phyloP scores from a whole-genome alignment of 2,329 filamentous ascomycete genomes.

The Penicillium frequentans region DNA sequence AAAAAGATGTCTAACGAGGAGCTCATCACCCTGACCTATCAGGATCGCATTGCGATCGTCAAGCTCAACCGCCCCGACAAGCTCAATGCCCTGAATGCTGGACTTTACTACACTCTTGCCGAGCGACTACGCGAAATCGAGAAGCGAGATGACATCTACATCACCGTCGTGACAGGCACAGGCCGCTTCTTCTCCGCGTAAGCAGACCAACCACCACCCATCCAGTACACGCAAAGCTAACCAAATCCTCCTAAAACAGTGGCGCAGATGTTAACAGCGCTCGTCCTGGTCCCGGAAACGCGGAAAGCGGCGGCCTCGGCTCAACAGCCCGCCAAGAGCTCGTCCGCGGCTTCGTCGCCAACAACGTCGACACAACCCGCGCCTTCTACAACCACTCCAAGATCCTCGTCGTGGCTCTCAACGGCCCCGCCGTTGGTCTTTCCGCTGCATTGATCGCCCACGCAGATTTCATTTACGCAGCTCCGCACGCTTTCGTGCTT shows the following conservation, averaged over 20 bases:
- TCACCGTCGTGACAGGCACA: constrained; percentile 81
- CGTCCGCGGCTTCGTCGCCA: constrained; percentile 71
- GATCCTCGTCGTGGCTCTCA: constrained; percentile 85
- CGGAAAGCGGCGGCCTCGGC: constrained; percentile 33
- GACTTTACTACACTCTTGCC: constrained; percentile 76
- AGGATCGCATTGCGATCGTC: constrained; percentile 74
- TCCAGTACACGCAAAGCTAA: background rate
- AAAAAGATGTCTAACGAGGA: constrained; percentile 40
- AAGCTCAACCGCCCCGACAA: constrained; percentile 83
- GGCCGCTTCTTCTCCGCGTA: constrained; percentile 87
- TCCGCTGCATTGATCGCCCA: constrained; percentile 79
- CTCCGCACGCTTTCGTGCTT: constrained; percentile 78
- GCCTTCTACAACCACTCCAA: constrained; percentile 93
- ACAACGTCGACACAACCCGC: constrained; percentile 86
- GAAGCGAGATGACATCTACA: constrained; percentile 72
- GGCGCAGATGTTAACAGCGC: constrained; percentile 73
- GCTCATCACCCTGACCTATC: constrained; percentile 60
- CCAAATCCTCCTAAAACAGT: constrained; percentile 44
- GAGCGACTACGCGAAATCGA: constrained; percentile 75
- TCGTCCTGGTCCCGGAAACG: constrained; percentile 29
- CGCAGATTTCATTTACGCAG: constrained; percentile 89
- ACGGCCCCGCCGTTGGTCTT: constrained; percentile 87
- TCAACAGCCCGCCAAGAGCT: constrained; percentile 56
- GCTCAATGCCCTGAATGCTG: constrained; percentile 75
- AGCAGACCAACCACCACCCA: constrained; percentile 26